Evolutionary conservation across 345 rosid genomes (phyloP).

Genomic region (Hibiscus tridactylites): DNA sequence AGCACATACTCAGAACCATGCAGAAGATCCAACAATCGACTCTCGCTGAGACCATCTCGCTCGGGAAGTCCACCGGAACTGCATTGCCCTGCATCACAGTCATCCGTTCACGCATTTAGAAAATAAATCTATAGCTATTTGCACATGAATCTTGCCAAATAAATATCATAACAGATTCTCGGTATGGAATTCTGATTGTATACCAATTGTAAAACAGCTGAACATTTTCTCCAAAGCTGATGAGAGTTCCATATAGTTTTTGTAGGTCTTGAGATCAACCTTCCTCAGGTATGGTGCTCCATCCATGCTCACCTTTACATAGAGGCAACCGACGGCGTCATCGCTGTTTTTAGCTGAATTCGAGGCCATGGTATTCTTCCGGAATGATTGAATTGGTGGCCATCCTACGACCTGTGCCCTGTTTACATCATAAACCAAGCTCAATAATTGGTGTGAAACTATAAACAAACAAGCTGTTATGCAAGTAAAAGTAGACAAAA

Average conservation of each 20-base stretch:
- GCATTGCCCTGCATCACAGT: slow-evolving; percentile 14
- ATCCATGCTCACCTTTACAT: slow-evolving; percentile 73
- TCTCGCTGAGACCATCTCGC: slow-evolving; percentile 8
- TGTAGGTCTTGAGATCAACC: slow-evolving; percentile 50
- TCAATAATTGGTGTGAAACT: neutral
- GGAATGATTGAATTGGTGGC: slow-evolving; percentile 78
- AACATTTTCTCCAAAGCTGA: slow-evolving; percentile 59
- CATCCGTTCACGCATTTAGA: neutral
- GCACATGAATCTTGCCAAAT: no score
- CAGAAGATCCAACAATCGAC: slow-evolving; percentile 12
- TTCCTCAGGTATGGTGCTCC: slow-evolving; percentile 83
- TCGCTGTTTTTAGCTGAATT: slow-evolving; percentile 31
- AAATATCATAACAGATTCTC: neutral
- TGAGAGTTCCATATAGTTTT: slow-evolving; percentile 46
- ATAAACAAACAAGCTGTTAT: neutral
- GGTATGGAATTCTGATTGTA: slow-evolving; percentile 15
- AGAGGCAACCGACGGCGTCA: slow-evolving; percentile 31
- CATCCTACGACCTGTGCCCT: slow-evolving; percentile 84
- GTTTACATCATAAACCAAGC: slow-evolving; percentile 1
- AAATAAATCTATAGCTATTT: no score
- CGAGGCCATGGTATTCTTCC: slow-evolving; percentile 47
- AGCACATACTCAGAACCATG: slow-evolving; percentile 55
- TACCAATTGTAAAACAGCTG: slow-evolving; percentile 33
- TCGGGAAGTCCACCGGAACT: slow-evolving; percentile 4
- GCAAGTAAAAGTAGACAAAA: neutral